Evolutionary conservation across 2,329 filamentous ascomycete species (phyloP).

Genomic region (Fusarium torulosum): DNA sequence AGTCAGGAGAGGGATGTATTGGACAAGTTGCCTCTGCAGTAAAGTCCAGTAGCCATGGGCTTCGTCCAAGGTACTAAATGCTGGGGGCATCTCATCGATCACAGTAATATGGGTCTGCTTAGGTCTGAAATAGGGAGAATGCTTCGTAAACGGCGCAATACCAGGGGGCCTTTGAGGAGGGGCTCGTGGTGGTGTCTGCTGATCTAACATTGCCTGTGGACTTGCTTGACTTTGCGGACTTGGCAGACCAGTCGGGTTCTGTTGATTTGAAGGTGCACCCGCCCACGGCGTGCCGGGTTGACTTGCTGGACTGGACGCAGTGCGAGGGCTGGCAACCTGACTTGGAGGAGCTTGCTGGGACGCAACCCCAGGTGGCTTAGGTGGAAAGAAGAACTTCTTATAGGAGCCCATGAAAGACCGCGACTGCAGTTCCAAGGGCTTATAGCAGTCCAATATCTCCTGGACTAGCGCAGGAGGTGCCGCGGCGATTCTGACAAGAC

Average conservation of each 20-base stretch:
- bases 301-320: conserved; percentile 42
- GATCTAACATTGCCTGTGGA: conserved; percentile 42
- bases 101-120: conserved; percentile 49
- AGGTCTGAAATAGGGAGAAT: conserved; percentile 55
- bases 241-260: conserved; percentile 43
- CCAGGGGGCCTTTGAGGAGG: conserved; percentile 47
- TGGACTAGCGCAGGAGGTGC: conserved; percentile 55
- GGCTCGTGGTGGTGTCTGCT: conserved; percentile 37
- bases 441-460: conserved; percentile 57
- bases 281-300: conserved; percentile 49
- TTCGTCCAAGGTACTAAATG: conserved; percentile 52
- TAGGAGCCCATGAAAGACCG: conserved; percentile 57
- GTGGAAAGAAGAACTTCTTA: conserved; percentile 52
- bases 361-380: conserved; percentile 23
- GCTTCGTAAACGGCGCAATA: conserved; percentile 55
- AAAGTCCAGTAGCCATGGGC: conserved; percentile 56
- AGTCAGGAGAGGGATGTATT: conserved; percentile 53
- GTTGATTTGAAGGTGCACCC: conserved; percentile 8
- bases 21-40: conserved; percentile 55
- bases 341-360: conserved; percentile 16
- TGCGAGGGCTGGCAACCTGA: conserved; percentile 19
- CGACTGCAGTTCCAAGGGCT: conserved; percentile 55
- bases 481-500: conserved; percentile 54
- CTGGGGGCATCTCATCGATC: conserved; percentile 51
- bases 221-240: conserved; percentile 54